These are phyloP conservation scores for Monocercomonoides exilis DNA, from an alignment of 78 protist species.

Conservation along the genomic window DNA sequence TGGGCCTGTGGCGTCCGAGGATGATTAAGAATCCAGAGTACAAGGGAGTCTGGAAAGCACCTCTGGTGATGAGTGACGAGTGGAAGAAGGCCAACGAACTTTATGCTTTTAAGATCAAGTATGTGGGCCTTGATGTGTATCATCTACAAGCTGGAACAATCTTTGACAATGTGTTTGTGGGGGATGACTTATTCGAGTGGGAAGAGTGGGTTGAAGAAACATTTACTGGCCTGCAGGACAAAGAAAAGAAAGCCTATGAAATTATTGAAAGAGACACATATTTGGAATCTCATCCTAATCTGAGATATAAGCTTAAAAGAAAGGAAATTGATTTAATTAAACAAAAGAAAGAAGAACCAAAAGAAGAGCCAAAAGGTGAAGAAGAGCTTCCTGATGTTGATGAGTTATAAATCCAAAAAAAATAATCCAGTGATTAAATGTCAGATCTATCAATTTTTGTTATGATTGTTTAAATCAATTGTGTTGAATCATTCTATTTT, in stretches of 20 bases:
- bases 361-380: too few species aligned
- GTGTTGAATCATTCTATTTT: too few species aligned
- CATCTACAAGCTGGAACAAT: slow-evolving; percentile 84
- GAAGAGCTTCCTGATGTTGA: too few species aligned
- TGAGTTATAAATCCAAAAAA: too few species aligned
- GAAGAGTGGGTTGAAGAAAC: neutral
- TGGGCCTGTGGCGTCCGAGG: slow-evolving; percentile 83
- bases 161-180: slow-evolving; percentile 88
- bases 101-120: neutral
- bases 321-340: neutral
- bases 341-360: too few species aligned
- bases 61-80: slow-evolving; percentile 48
- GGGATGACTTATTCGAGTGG: slow-evolving; percentile 64
- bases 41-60: slow-evolving; percentile 97
- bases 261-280: neutral
- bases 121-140: neutral
- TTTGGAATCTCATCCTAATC: neutral
- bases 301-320: neutral
- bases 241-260: neutral
- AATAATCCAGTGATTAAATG: too few species aligned
- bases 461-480: too few species aligned
- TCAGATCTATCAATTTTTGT: too few species aligned
- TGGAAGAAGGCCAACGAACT: neutral
- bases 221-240: neutral
- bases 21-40: slow-evolving; percentile 22